These are phyloP conservation scores for Esteya vermicola DNA, from an alignment of 2,329 filamentous ascomycete species.

Conservation along the genomic window DNA sequence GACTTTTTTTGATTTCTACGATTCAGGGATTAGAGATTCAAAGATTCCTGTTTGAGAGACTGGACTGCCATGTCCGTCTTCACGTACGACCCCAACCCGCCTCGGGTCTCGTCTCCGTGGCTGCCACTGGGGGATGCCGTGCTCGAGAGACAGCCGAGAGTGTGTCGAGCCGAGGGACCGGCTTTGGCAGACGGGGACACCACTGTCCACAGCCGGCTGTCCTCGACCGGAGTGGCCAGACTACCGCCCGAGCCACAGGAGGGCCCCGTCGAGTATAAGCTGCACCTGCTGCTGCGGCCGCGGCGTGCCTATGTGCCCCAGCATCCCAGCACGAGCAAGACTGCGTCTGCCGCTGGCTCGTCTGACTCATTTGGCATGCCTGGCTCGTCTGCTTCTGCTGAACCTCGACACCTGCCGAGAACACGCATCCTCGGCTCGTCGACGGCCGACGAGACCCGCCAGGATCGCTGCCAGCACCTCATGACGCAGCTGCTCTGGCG, in stretches of 20 bases:
- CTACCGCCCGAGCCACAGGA: conserved; percentile 85
- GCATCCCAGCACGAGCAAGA: too few relatives aligned
- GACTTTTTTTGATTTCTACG: too few relatives aligned
- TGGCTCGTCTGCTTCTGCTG: too few relatives aligned
- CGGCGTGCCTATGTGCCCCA: conserved; percentile 58
- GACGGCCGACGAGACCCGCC: conserved; percentile 47
- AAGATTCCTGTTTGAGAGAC: too few relatives aligned
- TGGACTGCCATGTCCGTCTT: conserved; percentile 94
- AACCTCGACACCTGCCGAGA: conserved; percentile 14
- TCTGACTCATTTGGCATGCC: too few relatives aligned
- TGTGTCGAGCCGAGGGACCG: conserved; percentile 8
- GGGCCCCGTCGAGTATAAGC: conserved; percentile 90
- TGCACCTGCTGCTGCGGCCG: conserved; percentile 73
- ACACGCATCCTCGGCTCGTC: conserved; percentile 10
- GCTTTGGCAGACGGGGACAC: conserved; percentile 9
- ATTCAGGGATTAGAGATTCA: too few relatives aligned
- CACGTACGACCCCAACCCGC: conserved; percentile 81
- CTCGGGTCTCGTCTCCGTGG: conserved; percentile 85
- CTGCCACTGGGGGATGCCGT: conserved; percentile 33
- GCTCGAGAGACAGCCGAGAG: conserved; percentile 15
- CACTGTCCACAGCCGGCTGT: conserved; percentile 26
- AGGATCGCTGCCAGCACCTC: conserved; percentile 75
- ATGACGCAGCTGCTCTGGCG: conserved; percentile 94
- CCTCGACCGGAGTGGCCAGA: conserved; percentile 55
- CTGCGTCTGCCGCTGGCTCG: too few relatives aligned